Evolutionary conservation across 73 alveolate species (phyloP).

Genomic region (Paraurostyla sp.): DNA sequence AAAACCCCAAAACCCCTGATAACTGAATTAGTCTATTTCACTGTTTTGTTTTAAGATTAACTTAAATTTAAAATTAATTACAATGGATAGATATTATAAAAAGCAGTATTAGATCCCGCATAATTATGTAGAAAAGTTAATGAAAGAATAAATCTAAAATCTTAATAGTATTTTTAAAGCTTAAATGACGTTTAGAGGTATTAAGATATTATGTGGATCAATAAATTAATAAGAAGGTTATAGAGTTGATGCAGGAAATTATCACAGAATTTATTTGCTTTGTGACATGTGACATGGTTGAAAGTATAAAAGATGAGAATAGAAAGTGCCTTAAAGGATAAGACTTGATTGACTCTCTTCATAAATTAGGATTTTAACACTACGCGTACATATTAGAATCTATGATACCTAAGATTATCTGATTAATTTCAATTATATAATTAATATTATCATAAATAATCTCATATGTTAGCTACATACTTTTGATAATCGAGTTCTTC

Average conservation of each 20-base stretch:
- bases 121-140: no score
- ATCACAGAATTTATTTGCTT: conserved; percentile 43
- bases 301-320: neutral
- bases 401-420: conserved; percentile 19
- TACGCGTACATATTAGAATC: neutral
- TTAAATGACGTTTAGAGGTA: no score
- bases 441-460: neutral
- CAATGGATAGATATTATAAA: no score
- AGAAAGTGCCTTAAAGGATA: conserved; percentile 27
- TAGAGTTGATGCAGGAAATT: neutral
- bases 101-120: no score
- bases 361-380: neutral
- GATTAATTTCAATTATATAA: neutral
- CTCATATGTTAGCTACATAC: conserved; percentile 15
- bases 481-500: conserved; percentile 7
- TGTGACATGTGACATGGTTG: conserved; percentile 19
- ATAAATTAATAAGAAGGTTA: no score
- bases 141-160: no score
- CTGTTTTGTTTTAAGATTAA: no score
- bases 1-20: no score
- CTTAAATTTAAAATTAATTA: no score
- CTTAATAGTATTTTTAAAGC: no score
- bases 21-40: no score
- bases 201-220: no score
- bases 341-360: conserved; percentile 8